Evolutionary conservation across 805 yeast species (phyloP), one percentile per base, ranked within the genome.

Genomic region (Myxozyma geophila): DNA sequence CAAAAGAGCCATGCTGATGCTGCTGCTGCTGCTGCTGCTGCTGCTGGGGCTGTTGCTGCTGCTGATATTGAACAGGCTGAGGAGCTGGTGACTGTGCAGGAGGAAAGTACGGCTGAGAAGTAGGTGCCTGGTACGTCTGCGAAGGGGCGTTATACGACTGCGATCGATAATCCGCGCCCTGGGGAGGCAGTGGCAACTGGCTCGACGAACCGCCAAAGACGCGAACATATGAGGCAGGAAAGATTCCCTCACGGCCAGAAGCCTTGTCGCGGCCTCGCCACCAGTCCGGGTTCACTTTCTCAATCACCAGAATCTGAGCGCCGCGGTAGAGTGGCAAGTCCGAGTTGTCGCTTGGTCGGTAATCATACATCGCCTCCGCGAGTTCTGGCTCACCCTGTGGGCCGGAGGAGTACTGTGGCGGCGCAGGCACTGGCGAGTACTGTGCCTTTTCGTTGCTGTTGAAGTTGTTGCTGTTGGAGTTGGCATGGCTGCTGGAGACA

Each of bases 201-300:
- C 23, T 19, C 4, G 37, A 28, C 28, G 28, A 7, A n/a, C 41
- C 47, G 17, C 47, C 52, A 12, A 79, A 69, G 3, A 81, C 72
- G 47, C 81, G 82, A 55, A 92, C 96, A 73, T 95, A 93, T 74
- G 90, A 90, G 1, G 93, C 79, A 8, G 99, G 99, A 79, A 95
- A 92, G 73, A 92, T 87, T 49, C 98, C 99, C 7, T 83, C 82
- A 39, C 76, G 74, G 63, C 83, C 81, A 50, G 81, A 74, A 17
- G 79, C 77, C 51, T 67, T 49, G 61, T 72, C 72, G 43, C 75
- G 74, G 53, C 99, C 99, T 73, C 84, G 88, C 89, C 95, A 92
- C 99, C 99, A 93, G 73, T 92, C 93, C 44, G 83, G 81, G 21
- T 93, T 89, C 54, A 88, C 80, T 71, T 85, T 89, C 73, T 92